Base-by-base conservation (phyloP, 352 stramenopile genomes). In the Globisporangium orthogonon region DNA sequence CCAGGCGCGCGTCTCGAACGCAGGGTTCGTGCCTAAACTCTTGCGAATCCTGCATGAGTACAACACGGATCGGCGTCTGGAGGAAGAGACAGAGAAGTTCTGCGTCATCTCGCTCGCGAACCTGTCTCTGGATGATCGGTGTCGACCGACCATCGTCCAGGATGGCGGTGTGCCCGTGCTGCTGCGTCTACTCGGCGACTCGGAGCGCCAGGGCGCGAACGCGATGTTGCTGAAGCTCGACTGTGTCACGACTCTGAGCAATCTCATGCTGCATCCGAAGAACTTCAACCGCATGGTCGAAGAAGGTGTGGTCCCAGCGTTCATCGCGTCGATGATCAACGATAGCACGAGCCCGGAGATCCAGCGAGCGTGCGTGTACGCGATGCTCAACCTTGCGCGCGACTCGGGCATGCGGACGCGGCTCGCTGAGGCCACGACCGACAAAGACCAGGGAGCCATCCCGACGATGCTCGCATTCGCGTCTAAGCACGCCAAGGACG, bases 211-310 rank as follows among this genome's bases (percentile, higher is more conserved):
- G 11, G 56, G 69, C 11, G 52, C 47, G 7, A 53, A 64, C 39
- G 39, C 50, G 6, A 69, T 85, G 35, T 63, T 91, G 50, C 66
- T 91, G 13, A 82, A 91, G 52, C 64, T 91, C 33, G 84, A 94
- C 66, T 91, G 82, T 50, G 81, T 92, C 28, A 89, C 81, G 23
- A 74, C 82, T 15, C 63, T 94, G 52, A 92, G 84, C 61, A 91
- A 92, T 43, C 60, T 94, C 6, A 87, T 94, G 63, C 71, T 92
- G 7, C 82, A 91, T 47, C 78, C 83, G 9, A 80, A 87, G 46
- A 92, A 91, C 54, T 92, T 92, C 49, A 67, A 67, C 41, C 65
- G 71, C 2, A 77, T 94, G 60, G 84, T 91, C 7, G 74, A 94
- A 48, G 83, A 87, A 47, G 83, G 83, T 45, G 81, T 94, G 52